Conservation (phyloP, 2,329 filamentous ascomycete species). For the Aspergillus flavus region DNA sequence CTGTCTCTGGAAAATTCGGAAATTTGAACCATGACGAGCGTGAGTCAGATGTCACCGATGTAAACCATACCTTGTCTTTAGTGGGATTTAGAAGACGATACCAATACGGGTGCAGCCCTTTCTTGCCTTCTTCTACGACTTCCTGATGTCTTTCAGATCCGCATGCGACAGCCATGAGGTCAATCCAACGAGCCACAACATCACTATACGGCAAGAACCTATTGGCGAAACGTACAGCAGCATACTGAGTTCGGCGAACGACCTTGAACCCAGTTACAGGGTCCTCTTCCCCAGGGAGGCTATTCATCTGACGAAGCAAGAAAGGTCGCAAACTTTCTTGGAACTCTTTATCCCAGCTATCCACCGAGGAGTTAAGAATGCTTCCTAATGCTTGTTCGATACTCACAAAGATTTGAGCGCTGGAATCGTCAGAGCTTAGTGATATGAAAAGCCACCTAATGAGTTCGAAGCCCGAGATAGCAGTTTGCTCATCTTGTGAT, state of each 20-base stretch:
- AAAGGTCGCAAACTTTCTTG: constrained; percentile 55
- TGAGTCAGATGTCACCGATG: constrained; percentile 55
- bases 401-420: constrained; percentile 75
- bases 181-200: constrained; percentile 79
- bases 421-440: constrained; percentile 74
- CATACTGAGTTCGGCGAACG: constrained; percentile 76
- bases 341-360: constrained; percentile 46
- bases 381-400: constrained; percentile 88
- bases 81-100: constrained; percentile 63
- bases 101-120: constrained; percentile 81
- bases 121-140: constrained; percentile 84
- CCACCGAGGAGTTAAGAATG: constrained; percentile 63
- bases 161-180: constrained; percentile 76
- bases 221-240: constrained; percentile 86
- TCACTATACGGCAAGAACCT: constrained; percentile 80
- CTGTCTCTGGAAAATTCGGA: constrained; percentile 41
- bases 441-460: constrained; percentile 82
- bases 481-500: constrained; percentile 30
- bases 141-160: constrained; percentile 70
- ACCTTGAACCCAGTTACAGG: constrained; percentile 44
- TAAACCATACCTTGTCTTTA: constrained; percentile 45
- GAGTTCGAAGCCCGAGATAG: constrained; percentile 53
- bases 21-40: constrained; percentile 46
- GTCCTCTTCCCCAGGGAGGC: constrained; percentile 46
- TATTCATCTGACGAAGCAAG: constrained; percentile 69